Base-by-base conservation (phyloP, 1,284 basidiomycete genomes). In the Fereydounia khargensis region DNA sequence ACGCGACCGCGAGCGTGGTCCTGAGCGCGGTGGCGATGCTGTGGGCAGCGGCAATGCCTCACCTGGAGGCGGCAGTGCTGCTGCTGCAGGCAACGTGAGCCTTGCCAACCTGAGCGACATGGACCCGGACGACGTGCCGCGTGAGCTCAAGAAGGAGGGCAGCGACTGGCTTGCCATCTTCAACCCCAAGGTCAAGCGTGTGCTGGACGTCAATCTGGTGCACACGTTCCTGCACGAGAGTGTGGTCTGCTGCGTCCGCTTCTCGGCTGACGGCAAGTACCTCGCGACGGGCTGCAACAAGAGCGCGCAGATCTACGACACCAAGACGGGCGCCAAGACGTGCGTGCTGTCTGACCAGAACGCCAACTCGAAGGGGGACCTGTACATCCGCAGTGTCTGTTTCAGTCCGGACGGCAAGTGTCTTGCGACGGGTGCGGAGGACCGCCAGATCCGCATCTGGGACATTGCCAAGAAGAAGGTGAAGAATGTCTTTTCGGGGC, bases 151-250 rank as follows among this genome's bases (percentile, higher is more conserved):
- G 65, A 89, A 88, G 77, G 88, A 91, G 74, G 92, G 91, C 0
- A 79, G 80, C 27, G 95, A 97, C 77, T 98, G 94, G 94, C 88
- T 92, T 69, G 91, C 89, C 16, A 83, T 95, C 41, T 96, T 91
- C 81, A 95, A 91, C 75, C 86, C 88, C 13, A 86, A 87, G 67
- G 84, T 80, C 18, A 88, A 90, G 78, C 81, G 86, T 38, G 82
- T 84, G 48, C 79, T 95, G 45, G 91, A 97, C 75, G 89, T 98
- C n/a, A 81, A 80, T 36, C 78, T 97, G 44, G 85, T 91, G 17
- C 90, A 97, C 76, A 95, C 88, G 1, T 80, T 98, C 24, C 84
- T 86, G 70, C 94, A 98, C 76, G 90, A 95, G 76, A 92, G 58
- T 23, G 89, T 92, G 10, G 90, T 92, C 0, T 92, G 89, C 78